phyloP scores from a whole-genome alignment of 345 rosid genomes.

The Acer negundo region DNA sequence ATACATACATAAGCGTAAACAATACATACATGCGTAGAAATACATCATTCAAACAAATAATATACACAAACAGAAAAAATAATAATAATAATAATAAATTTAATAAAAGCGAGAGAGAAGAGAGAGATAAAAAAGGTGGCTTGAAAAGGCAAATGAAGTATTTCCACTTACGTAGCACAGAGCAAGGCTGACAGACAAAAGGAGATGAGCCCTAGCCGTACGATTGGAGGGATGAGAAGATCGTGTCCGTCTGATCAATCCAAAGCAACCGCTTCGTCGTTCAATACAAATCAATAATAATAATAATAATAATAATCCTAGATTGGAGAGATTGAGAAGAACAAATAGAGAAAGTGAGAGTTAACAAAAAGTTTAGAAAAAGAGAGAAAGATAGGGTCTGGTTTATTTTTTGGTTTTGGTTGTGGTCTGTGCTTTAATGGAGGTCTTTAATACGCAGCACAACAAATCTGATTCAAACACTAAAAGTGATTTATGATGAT shows the following conservation, averaged over 20 bases:
- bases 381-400: neutral
- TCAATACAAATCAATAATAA: neutral
- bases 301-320: neutral
- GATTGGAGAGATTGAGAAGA: neutral
- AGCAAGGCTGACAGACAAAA: conserved; percentile 18
- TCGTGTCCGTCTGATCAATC: conserved; percentile 40
- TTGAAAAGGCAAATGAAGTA: conserved; percentile 21
- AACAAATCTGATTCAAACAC: neutral
- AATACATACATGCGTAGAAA: neutral
- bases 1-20: neutral
- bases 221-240: conserved; percentile 39
- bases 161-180: conserved; percentile 30
- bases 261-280: conserved; percentile 3
- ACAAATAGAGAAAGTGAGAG: conserved; percentile 11
- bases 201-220: conserved; percentile 34
- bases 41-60: neutral
- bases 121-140: conserved; percentile 17
- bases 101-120: neutral
- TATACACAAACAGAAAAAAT: neutral
- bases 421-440: neutral
- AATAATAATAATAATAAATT: neutral
- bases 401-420: neutral
- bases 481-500: neutral
- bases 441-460: neutral
- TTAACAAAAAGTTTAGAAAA: conserved; percentile 2